Evolutionary conservation across 306 rosid species (phyloP), one percentile per base, ranked within the genome.

Genomic region (Castanea crenata): DNA sequence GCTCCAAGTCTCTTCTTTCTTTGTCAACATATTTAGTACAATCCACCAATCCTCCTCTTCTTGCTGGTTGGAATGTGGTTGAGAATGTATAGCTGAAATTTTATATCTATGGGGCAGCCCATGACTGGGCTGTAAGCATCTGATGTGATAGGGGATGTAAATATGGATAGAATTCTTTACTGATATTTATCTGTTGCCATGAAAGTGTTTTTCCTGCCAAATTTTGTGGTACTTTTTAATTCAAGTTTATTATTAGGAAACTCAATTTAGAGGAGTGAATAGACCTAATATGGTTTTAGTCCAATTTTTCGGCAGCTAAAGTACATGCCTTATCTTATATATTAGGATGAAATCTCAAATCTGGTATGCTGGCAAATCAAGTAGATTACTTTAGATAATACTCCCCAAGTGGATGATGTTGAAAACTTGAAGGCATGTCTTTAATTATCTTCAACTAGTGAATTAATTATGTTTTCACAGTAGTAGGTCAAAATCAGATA

Each of bases 321-420:
- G n/a, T 81, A 74, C 68, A 61, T 11, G 20, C 73, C 73, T 51
- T 81, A 62, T 81, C 85, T 83, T 51, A 18, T 11, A 32, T 2
- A 32, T 61, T 20, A 77, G 65, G 76, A 34, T 8, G 19, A 16
- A 41, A 41, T 41, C 46, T 41, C 46, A 27, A 52, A 64, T 68
- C 74, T 3, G 49, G 55, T 31, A 31, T 49, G 57, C 15, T 73
- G 76, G 27, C 76, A 27, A 78, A 58, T 74, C 55, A 51, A 38
- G 71, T 41, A 51, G 55, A 21, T 70, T 69, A 74, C 15, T 74
- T 29, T 41, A 16, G 77, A 75, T 63, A n/a, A 35, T 51, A 11
- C 38, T 31, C 32, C 71, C 55, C 19, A 63, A 75, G 77, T 75
- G 79, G 77, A 49, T 57, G 25, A 31, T 74, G 44, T 74, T 49